These are phyloP conservation scores for Cyberlindnera saturnus DNA, from an alignment of 805 yeast genomes.

Conservation along the genomic window DNA sequence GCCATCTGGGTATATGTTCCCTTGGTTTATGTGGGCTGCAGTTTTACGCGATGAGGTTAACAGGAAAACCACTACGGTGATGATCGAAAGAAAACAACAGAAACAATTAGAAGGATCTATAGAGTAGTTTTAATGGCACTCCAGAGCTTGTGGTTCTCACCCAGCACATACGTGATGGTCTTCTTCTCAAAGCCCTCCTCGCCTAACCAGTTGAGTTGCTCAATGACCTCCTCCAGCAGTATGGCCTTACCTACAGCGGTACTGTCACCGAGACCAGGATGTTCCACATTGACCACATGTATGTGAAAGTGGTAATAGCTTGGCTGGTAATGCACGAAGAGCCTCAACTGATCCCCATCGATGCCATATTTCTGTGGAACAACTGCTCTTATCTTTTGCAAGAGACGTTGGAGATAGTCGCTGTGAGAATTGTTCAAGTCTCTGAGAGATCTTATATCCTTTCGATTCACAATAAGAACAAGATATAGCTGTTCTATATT, in stretches of 20 bases:
- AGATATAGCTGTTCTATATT: conserved; percentile 67
- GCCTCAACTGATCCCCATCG: conserved; percentile 50
- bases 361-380: conserved; percentile 45
- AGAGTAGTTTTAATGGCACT: conserved; percentile 1
- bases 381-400: conserved; percentile 37
- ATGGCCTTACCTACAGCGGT: conserved; percentile 76
- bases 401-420: conserved; percentile 47
- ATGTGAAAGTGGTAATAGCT: conserved; percentile 94
- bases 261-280: conserved; percentile 64
- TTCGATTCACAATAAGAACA: conserved; percentile 66
- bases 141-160: conserved; percentile 81
- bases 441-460: conserved; percentile 66
- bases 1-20: too few relatives aligned
- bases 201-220: conserved; percentile 50
- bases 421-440: conserved; percentile 60
- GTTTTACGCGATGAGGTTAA: background rate
- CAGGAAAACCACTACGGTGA: too few relatives aligned
- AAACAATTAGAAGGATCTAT: background rate
- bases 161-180: conserved; percentile 60
- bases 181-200: conserved; percentile 50
- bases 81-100: background rate
- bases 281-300: conserved; percentile 73
- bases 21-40: too few relatives aligned
- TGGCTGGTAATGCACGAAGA: conserved; percentile 92
- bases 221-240: conserved; percentile 75